Base-by-base conservation (phyloP, 2,329 filamentous ascomycete genomes). In the Fusarium sp. region DNA sequence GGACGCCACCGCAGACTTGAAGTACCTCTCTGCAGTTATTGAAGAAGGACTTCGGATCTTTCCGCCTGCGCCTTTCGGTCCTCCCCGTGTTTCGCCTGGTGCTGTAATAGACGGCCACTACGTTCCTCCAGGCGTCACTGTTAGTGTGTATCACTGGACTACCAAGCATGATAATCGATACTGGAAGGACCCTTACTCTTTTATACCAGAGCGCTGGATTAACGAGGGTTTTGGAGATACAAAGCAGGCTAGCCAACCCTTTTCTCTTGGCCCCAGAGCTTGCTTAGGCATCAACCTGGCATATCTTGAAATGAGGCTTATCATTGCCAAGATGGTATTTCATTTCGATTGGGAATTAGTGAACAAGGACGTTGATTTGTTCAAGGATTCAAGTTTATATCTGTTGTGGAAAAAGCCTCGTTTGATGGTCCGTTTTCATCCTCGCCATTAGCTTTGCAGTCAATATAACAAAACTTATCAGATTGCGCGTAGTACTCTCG, bases 41-140 rank as follows among this genome's bases (percentile, higher is more conserved):
- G 63, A 66, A 29, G 63, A 67, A 10, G 58, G 58, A 2, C 58
- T 67, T 15, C 58, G 63, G 3, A 8, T 67, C 1, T 56, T 62
- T n/a, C 59, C 59, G 5, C 58, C 63, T 16, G 24, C 44, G 2
- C 48, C 63, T 11, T 40, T 58, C 3, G 59, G 58, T 6, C 45
- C 44, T 27, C 63, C 63, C 8, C 54, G 63, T 5, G 34, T 58
- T 7, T 62, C 25, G 4, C 63, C 63, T 6, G 63, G 58, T 2
- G 59, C 58, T 18, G 49, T 22, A 9, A 43, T 67, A 18, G 48
- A 46, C 22, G 63, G 55, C 11, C 16, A 27, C 13, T 41, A 56
- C 25, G 38, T 67, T 16, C 64, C 64, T 13, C 11, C 49, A 4
- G 59, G 64, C 5, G 49, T 45, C 15, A 46, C 24, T 25, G 64